phyloP scores from a whole-genome alignment of 192 early-diverging fungal genomes.

The Coemansia sp. region DNA sequence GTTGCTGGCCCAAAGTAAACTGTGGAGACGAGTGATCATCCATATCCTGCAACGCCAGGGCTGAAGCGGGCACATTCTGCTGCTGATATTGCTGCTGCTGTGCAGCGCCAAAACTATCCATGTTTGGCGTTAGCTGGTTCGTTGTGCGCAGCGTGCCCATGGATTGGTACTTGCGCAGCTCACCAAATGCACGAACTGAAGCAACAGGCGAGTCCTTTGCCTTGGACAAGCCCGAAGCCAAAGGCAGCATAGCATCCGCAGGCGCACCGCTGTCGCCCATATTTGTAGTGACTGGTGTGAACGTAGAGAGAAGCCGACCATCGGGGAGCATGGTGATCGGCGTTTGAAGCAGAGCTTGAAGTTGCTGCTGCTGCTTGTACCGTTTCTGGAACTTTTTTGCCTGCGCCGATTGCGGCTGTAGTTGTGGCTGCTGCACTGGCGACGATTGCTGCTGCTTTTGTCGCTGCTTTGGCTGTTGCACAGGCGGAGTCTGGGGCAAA shows the following conservation, averaged over 20 bases:
- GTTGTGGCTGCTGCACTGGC: conserved; percentile 2
- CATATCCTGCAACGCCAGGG: conserved; percentile 5
- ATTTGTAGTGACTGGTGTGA: conserved; percentile 24
- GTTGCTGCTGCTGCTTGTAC: conserved; percentile 14
- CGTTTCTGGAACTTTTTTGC: conserved; percentile 1
- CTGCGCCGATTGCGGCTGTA: not conserved
- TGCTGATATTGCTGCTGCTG: not conserved
- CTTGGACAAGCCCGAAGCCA: not conserved
- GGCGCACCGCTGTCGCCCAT: not conserved
- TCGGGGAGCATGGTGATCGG: conserved; percentile 41
- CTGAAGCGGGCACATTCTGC: not conserved
- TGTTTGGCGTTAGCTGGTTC: conserved; percentile 1
- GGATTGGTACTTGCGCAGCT: conserved; percentile 50
- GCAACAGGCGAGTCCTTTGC: not conserved
- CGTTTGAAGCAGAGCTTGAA: conserved; percentile 25
- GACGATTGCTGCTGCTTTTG: not conserved
- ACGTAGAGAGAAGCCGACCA: conserved; percentile 36
- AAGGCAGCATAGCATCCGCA: not conserved
- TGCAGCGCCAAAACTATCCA: not conserved
- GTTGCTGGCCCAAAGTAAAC: not conserved
- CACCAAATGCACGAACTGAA: conserved; percentile 10
- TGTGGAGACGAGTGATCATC: not conserved
- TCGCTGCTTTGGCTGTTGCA: not conserved
- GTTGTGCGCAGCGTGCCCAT: conserved; percentile 36
- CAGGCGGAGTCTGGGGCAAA: not conserved